phyloP scores from a whole-genome alignment of 441 rosid genomes.

The Dalechampia spathulata region DNA sequence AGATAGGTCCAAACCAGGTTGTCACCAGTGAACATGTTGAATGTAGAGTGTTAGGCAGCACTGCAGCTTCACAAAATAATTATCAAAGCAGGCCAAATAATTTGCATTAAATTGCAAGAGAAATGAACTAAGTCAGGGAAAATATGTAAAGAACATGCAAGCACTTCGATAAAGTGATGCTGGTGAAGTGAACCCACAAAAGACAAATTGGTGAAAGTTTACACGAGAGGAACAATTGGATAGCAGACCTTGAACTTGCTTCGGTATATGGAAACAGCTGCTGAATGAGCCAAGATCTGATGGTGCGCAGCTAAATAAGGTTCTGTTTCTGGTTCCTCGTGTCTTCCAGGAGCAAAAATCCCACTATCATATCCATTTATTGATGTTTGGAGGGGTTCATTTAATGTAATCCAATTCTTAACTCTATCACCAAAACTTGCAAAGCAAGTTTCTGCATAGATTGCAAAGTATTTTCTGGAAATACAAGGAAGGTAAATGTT shows the following conservation, averaged over 20 bases:
- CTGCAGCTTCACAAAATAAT: neutral
- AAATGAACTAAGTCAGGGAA: no score
- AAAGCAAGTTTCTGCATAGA: conserved; percentile 85
- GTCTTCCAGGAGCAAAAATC: conserved; percentile 77
- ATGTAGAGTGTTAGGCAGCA: neutral
- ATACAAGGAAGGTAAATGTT: conserved; percentile 7
- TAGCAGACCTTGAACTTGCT: conserved; percentile 63
- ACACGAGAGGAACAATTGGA: neutral
- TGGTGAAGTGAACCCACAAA: neutral
- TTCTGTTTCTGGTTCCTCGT: conserved; percentile 46
- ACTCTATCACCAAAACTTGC: conserved; percentile 86
- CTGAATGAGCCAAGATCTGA: conserved; percentile 80
- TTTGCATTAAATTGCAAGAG: no score
- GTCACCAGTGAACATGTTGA: neutral
- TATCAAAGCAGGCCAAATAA: neutral
- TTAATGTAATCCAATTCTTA: conserved; percentile 78
- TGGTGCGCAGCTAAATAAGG: conserved; percentile 88
- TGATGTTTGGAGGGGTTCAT: conserved; percentile 91
- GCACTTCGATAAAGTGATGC: neutral
- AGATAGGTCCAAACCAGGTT: neutral
- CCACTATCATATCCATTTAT: conserved; percentile 67
- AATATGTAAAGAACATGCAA: neutral
- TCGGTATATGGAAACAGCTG: conserved; percentile 64
- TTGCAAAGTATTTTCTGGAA: conserved; percentile 65
- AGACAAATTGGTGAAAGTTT: neutral